Evolutionary conservation across 305 asterid genomes (phyloP), one percentile per base, ranked within the genome.

Genomic region (Fraxinus nigra): DNA sequence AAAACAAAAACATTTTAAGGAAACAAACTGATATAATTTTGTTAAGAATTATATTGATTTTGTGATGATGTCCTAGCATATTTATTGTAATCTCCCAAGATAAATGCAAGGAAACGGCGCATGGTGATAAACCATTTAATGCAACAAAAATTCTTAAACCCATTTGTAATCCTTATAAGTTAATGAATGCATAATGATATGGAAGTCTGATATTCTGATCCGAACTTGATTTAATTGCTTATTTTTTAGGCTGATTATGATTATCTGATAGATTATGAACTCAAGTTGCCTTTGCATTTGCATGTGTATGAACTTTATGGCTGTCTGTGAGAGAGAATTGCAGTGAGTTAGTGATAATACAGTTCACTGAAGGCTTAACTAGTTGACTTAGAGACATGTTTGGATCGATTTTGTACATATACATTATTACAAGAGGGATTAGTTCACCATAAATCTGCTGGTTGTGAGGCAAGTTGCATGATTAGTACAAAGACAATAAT

Each of bases 381-480:
- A 2, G 28, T 30, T 13, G 69, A 79, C 75, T 32, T 11, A 11
- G 35, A 63, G 26, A 16, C 32, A 37, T 14, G 33, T 28, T 9
- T 16, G 40, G 37, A 3, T 37, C 30, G 22, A 26, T 40, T 75
- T 75, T 3, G 5, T n/a, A 38, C n/a, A 59, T 1, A 59, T 37
- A 37, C 10, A 3, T 20, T 59, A 2, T 59, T 7, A n/a, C 69
- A n/a, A n/a, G 35, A 34, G 59, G 32, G 33, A 48, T 34, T 65
- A n/a, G 28, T 67, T 75, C 30, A 63, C 22, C 43, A 35, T 76
- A 59, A 80, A 87, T 80, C 80, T 78, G 87, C 40, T 84, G 86
- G 90, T 85, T 20, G 43, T 74, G 84, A 77, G 40, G 84, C 91
- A 86, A 6, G 32, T 22, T 78, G 37, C 72, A 51, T 82, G 82